Evolutionary conservation across 1,139 yeast genomes (phyloP), one percentile per base, ranked within the genome.

Genomic region (Taiozyma onychis): DNA sequence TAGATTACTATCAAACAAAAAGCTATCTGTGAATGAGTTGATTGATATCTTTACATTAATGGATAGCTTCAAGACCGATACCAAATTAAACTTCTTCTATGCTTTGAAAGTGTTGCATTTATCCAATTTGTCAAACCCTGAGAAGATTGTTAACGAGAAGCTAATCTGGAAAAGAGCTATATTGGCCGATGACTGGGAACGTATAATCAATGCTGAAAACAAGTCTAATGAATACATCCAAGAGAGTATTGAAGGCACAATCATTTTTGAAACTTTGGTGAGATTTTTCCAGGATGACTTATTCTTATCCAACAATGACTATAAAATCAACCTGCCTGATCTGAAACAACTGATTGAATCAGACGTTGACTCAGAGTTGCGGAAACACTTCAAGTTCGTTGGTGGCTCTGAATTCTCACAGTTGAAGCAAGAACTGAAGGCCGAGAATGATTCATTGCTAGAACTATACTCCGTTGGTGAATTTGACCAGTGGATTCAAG

Each of bases 121-220:
- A 32, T 64, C 69, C 9, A 58, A 62, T 39, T 60, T 64, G 16
- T 54, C 65, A 4, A 54, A 63, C 16, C 57, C 59, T n/a, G 67
- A 64, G 39, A 71, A 68, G 42, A 51, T 53, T 2, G 55, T 67
- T 14, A 66, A 69, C 46, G 70, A 68, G 46, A 66, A 67, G 16
- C 61, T 75, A 16, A 69, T 85, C 2, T 86, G 95, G 93, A 71
- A 82, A 58, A 72, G 93, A 52, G 72, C 85, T 45, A 68, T 86
- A 10, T 60, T 81, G n/a, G 73, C 78, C 1, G 85, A 82, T 56
- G 78, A 81, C 57, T 83, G 89, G 88, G 53, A 63, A 7, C 61
- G 64, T 14, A 62, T 80, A 24, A 66, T 70, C n/a, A 66, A 71
- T 32, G 71, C 75, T 11, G 66, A 69, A 32, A 70, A 70, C 48